A percentile compares a stretch with the other conserved stretches of the same genome.
Conservation (phyloP, 2,329 filamentous ascomycete species). For the Scedosporium boydii region DNA sequence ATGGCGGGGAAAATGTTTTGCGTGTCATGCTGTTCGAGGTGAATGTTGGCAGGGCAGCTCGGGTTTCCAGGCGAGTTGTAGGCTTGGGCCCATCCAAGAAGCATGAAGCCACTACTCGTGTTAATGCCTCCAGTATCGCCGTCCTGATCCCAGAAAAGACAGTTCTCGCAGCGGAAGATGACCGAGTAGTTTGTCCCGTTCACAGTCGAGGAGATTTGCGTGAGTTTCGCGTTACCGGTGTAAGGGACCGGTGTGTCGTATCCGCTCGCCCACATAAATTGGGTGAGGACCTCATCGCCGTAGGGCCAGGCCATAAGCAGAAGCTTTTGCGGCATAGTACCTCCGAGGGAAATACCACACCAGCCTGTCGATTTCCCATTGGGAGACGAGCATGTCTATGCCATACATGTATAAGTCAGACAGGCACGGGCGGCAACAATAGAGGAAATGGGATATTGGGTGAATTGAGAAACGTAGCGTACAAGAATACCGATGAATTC, state of each 20-base stretch:
- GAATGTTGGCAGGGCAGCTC: constrained; percentile 31
- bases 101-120: constrained; percentile 33
- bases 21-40: constrained; percentile 45
- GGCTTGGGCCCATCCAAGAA: constrained; percentile 49
- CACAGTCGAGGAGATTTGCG: constrained; percentile 47
- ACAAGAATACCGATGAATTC: constrained; percentile 54
- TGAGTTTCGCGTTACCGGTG: constrained; percentile 50
- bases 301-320: constrained; percentile 50
- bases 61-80: constrained; percentile 31
- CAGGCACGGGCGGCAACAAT: not conserved
- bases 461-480: constrained; percentile 11
- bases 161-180: constrained; percentile 56
- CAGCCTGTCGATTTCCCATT: constrained; percentile 39
- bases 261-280: constrained; percentile 46
- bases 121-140: constrained; percentile 31
- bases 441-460: not conserved
- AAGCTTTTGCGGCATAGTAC: constrained; percentile 47
- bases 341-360: constrained; percentile 46
- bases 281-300: constrained; percentile 41
- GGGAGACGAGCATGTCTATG: constrained; percentile 34
- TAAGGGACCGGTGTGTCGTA: constrained; percentile 51
- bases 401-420: constrained; percentile 2
- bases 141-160: constrained; percentile 41
- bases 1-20: constrained; percentile 37
- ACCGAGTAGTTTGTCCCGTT: constrained; percentile 50